These are phyloP conservation scores for Sorghum bicolor DNA, from an alignment of 176 grass and related monocot genomes.

Conservation along the genomic window DNA sequence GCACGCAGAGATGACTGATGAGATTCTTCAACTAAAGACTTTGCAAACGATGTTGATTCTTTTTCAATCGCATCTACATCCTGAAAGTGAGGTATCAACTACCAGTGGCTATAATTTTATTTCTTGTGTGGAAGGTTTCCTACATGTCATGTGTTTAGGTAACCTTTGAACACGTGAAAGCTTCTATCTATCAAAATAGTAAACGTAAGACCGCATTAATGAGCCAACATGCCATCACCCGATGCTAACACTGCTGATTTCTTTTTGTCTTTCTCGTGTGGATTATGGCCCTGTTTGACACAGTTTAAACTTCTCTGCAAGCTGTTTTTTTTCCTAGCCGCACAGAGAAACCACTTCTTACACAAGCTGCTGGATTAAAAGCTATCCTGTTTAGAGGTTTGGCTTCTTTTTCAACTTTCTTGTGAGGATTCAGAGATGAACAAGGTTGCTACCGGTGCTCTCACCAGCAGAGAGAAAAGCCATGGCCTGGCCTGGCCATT, in stretches of 20 bases:
- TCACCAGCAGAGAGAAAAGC: too few relatives aligned
- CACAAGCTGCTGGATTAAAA: neutral
- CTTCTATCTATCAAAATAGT: constrained; percentile 15
- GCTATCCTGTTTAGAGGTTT: neutral
- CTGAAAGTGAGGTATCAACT: constrained; percentile 86
- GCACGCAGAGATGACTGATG: constrained; percentile 94
- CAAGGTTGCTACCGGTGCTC: neutral
- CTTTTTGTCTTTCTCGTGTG: neutral
- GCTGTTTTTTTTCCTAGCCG: neutral
- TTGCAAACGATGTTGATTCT: constrained; percentile 96
- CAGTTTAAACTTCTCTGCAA: neutral
- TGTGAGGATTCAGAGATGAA: neutral
- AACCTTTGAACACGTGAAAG: constrained; percentile 3
- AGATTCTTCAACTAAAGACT: constrained; percentile 91
- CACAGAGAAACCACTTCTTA: neutral
- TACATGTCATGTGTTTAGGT: constrained; percentile 10
- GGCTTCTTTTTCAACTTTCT: neutral
- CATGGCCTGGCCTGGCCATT: neutral
- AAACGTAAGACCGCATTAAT: neutral
- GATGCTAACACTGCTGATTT: neutral
- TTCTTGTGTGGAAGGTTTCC: constrained; percentile 10
- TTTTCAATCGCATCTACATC: constrained; percentile 88
- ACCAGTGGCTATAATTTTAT: constrained; percentile 3
- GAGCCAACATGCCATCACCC: neutral
- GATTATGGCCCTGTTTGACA: neutral